Percentiles rank a stretch among this genome's conserved stretches.
These are phyloP conservation scores for Discostella stelligeroides DNA, from an alignment of 108 stramenopile genomes.

Conservation along the genomic window DNA sequence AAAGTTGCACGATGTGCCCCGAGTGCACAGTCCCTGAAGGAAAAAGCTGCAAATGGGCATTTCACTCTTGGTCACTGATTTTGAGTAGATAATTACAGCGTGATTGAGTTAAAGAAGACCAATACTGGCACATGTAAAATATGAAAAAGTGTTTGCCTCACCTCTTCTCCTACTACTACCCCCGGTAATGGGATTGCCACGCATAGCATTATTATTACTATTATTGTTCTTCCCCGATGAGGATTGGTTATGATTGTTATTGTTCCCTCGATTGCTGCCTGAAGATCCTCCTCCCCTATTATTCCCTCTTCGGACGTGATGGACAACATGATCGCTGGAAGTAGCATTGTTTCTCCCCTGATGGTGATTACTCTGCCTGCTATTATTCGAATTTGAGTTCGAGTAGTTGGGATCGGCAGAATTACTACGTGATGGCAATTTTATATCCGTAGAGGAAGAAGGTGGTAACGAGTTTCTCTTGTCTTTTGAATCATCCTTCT, in stretches of 20 bases:
- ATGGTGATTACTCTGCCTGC: no score
- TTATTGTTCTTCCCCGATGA: background rate
- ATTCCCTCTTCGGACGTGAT: slow-evolving; percentile 2
- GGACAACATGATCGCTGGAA: no score
- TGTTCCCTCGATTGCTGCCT: background rate
- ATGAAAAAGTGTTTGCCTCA: background rate
- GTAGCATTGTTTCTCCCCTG: no score
- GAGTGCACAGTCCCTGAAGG: slow-evolving; percentile 66
- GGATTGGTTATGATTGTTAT: slow-evolving; percentile 2
- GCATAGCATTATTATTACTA: background rate
- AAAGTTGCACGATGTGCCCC: slow-evolving; percentile 70
- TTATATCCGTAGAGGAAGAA: background rate
- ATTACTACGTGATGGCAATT: no score
- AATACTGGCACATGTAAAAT: background rate
- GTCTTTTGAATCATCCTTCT: background rate
- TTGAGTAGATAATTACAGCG: background rate
- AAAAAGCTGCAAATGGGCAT: slow-evolving; percentile 63
- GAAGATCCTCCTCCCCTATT: background rate
- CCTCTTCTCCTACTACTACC: slow-evolving; percentile 26
- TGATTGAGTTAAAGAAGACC: background rate
- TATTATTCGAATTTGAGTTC: no score
- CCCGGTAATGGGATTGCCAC: background rate
- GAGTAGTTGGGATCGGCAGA: no score
- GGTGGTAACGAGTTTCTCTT: background rate
- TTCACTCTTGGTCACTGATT: slow-evolving; percentile 1